A percentile compares a stretch with the other conserved stretches of the same genome.
phyloP scores from a whole-genome alignment of 1,284 basidiomycete species.

The Cryptococcus floricola region DNA sequence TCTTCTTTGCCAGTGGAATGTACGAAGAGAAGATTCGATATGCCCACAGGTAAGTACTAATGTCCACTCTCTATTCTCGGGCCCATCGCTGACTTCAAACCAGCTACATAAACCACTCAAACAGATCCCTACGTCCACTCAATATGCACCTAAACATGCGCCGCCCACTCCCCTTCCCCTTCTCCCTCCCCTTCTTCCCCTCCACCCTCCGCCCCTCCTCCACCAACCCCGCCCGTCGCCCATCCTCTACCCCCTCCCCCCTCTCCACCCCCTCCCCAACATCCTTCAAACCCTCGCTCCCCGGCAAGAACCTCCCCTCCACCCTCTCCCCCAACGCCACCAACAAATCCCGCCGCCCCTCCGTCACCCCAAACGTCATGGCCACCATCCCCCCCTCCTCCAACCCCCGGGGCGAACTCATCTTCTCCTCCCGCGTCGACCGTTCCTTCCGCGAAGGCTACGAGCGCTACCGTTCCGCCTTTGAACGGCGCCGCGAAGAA shows the following conservation, averaged over 20 bases:
- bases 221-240: slow-evolving; percentile 50
- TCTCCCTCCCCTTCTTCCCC: slow-evolving; percentile 43
- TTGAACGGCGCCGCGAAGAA: slow-evolving; percentile 75
- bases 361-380: slow-evolving; percentile 53
- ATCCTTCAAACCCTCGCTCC: slow-evolving; percentile 21
- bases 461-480: slow-evolving; percentile 85
- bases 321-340: neutral
- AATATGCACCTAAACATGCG: slow-evolving; percentile 97
- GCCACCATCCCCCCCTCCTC: slow-evolving; percentile 79
- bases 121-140: slow-evolving; percentile 81
- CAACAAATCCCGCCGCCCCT: slow-evolving; percentile 3
- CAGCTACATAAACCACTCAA: slow-evolving; percentile 95
- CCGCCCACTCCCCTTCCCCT: slow-evolving; percentile 57
- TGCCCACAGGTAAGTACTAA: slow-evolving; percentile 73
- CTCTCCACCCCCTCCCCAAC: slow-evolving; percentile 22
- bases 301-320: slow-evolving; percentile 5
- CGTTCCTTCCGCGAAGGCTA: slow-evolving; percentile 81
- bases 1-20: slow-evolving; percentile 96
- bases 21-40: slow-evolving; percentile 95
- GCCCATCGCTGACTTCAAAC: neutral
- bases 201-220: slow-evolving; percentile 54
- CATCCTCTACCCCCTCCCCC: slow-evolving; percentile 41
- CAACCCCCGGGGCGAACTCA: slow-evolving; percentile 92
- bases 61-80: neutral
- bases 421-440: slow-evolving; percentile 87